phyloP scores from a whole-genome alignment of 1,284 basidiomycete genomes.

The Schizopora paradoxa region DNA sequence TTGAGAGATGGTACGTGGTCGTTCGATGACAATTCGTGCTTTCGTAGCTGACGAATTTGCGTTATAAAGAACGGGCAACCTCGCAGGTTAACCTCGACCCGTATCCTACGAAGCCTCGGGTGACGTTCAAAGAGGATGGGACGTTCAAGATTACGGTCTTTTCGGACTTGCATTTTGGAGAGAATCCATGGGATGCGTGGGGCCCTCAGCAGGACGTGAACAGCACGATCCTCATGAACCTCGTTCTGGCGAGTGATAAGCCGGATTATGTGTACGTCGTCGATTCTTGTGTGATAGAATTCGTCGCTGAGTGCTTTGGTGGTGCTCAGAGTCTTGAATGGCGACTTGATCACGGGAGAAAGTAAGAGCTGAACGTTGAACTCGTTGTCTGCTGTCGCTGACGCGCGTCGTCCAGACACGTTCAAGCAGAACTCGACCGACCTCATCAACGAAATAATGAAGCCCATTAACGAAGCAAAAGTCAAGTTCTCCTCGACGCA shows the following conservation, averaged over 20 bases:
- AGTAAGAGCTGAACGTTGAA: slow-evolving; percentile 31
- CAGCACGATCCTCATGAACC: slow-evolving; percentile 49
- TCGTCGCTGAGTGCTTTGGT: slow-evolving; percentile 1
- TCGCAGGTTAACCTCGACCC: slow-evolving; percentile 14
- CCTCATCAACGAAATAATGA: slow-evolving; percentile 46
- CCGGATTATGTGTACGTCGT: slow-evolving; percentile 58
- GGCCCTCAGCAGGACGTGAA: slow-evolving; percentile 58
- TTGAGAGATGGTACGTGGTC: too few relatives aligned
- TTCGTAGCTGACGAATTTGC: too few relatives aligned
- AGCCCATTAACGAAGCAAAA: slow-evolving; percentile 39
- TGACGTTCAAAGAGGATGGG: slow-evolving; percentile 32
- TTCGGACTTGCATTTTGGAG: slow-evolving; percentile 64
- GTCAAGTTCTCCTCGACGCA: slow-evolving; percentile 46
- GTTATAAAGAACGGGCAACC: too few relatives aligned
- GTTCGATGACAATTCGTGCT: too few relatives aligned
- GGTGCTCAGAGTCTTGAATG: slow-evolving; percentile 48
- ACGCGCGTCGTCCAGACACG: slow-evolving; percentile 40
- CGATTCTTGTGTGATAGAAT: not conserved
- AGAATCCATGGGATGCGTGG: slow-evolving; percentile 64
- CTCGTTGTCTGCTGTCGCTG: not conserved
- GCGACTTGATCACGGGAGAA: slow-evolving; percentile 65
- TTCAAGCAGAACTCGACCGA: slow-evolving; percentile 51
- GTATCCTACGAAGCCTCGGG: slow-evolving; percentile 17
- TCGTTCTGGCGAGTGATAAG: slow-evolving; percentile 44
- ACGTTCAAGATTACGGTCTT: slow-evolving; percentile 65